Conservation (phyloP, 192 early-diverging fungal genomes). For the Allomyces macrogynus region DNA sequence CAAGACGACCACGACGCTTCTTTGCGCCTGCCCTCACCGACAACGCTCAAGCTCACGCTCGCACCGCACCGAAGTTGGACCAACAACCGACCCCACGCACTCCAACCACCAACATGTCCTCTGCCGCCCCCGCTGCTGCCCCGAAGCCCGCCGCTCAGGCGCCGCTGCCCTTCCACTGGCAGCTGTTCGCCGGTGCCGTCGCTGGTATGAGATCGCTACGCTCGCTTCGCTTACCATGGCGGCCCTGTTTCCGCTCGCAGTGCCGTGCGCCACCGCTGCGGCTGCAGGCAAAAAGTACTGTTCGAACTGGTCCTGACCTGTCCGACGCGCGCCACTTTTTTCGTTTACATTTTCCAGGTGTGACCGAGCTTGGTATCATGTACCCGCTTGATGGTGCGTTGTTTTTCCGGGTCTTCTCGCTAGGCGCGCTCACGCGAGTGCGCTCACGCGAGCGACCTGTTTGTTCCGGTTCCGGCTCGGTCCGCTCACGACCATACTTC, state of each 20-base stretch:
- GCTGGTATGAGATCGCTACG: conserved; percentile 26
- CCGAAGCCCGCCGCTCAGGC: not conserved
- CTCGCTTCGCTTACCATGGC: no score
- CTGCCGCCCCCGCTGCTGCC: not conserved
- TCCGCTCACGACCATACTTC: not conserved
- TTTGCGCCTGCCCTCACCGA: no score
- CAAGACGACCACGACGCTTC: no score
- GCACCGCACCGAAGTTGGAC: no score
- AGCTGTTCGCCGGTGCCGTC: conserved; percentile 56
- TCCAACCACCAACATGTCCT: not conserved
- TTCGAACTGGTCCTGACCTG: no score
- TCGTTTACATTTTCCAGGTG: not conserved
- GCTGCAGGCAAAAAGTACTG: no score
- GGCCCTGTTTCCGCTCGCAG: no score
- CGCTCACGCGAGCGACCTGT: not conserved
- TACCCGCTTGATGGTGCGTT: conserved; percentile 62
- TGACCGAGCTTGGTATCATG: conserved; percentile 85
- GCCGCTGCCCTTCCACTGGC: conserved; percentile 56
- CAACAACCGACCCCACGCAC: no score
- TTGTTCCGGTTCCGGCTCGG: not conserved
- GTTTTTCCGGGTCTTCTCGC: conserved; percentile 3
- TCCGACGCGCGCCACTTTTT: no score
- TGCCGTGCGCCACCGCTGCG: no score
- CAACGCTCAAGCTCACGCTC: no score
- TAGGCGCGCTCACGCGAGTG: conserved; percentile 5